Evolutionary conservation across 139 green algal genomes (phyloP).

Genomic region (Chlorella sp.): DNA sequence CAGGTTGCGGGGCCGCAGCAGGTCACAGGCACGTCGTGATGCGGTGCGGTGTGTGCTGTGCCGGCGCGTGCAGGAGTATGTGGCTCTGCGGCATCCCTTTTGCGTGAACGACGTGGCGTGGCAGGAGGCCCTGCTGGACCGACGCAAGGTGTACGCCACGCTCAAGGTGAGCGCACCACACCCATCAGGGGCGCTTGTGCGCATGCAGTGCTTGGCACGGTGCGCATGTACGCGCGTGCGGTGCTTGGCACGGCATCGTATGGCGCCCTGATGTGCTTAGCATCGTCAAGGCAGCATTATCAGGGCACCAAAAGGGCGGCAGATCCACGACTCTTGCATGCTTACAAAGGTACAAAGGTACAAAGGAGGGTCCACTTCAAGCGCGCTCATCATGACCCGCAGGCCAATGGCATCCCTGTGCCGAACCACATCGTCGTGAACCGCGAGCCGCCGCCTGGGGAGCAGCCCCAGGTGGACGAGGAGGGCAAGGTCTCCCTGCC

Average conservation of each 20-base stretch:
- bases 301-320: too few species aligned
- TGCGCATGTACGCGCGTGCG: too few species aligned
- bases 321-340: too few species aligned
- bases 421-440: constrained; percentile 86
- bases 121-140: constrained; percentile 84
- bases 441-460: constrained; percentile 37
- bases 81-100: constrained; percentile 76
- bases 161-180: too few species aligned
- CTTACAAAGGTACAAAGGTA: neutral
- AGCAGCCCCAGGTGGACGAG: constrained; percentile 3
- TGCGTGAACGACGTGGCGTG: constrained; percentile 88
- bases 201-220: too few species aligned
- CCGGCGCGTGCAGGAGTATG: constrained; percentile 69
- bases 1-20: neutral
- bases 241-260: too few species aligned
- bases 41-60: constrained; percentile 34
- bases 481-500: neutral
- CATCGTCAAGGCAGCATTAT: too few species aligned
- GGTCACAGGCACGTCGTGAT: neutral
- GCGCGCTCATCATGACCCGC: neutral
- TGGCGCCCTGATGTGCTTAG: too few species aligned
- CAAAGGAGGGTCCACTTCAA: neutral
- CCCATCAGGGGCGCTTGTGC: too few species aligned
- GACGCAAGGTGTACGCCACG: constrained; percentile 67
- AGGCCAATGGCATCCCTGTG: constrained; percentile 73